Conservation (phyloP, 2,329 filamentous ascomycete species). For the Chalaropsis ovoidea region DNA sequence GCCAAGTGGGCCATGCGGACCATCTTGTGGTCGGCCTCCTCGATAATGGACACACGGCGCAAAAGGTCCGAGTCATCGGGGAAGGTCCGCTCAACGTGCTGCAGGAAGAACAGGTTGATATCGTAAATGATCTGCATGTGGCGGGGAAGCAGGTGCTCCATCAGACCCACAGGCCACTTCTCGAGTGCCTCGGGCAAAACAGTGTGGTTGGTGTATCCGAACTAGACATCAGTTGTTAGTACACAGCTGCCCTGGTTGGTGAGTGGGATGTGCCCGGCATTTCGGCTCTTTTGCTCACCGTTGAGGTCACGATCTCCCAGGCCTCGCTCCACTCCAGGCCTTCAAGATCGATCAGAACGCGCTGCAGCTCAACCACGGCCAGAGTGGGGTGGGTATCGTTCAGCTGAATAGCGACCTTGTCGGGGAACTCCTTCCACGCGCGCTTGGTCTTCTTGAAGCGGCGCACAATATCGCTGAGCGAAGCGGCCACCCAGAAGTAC, state of each 20-base stretch:
- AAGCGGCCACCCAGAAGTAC: conserved; percentile 99
- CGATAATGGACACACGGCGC: conserved; percentile 84
- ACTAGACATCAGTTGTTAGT: conserved; percentile 36
- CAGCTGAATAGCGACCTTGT: conserved; percentile 92
- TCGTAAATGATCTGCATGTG: conserved; percentile 98
- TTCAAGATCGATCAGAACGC: conserved; percentile 81
- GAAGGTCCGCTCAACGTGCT: conserved; percentile 80
- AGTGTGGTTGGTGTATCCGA: conserved; percentile 98
- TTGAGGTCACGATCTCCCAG: conserved; percentile 68
- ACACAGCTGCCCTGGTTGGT: conserved; percentile 15
- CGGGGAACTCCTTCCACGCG: conserved; percentile 81
- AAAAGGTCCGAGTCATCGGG: conserved; percentile 83
- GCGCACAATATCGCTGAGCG: conserved; percentile 88
- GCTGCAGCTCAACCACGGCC: conserved; percentile 89
- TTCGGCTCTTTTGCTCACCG: conserved; percentile 38
- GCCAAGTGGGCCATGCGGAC: conserved; percentile 93
- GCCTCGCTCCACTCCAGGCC: conserved; percentile 87
- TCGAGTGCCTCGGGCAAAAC: conserved; percentile 93
- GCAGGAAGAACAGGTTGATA: conserved; percentile 90
- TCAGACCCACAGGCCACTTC: conserved; percentile 91
- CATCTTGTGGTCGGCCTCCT: conserved; percentile 95
- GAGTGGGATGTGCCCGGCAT: background rate
- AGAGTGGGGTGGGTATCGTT: conserved; percentile 97
- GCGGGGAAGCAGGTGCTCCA: conserved; percentile 86
- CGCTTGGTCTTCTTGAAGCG: conserved; percentile 96